phyloP scores from a whole-genome alignment of 1,284 basidiomycete species.

The Trichosporon coremiiforme region DNA sequence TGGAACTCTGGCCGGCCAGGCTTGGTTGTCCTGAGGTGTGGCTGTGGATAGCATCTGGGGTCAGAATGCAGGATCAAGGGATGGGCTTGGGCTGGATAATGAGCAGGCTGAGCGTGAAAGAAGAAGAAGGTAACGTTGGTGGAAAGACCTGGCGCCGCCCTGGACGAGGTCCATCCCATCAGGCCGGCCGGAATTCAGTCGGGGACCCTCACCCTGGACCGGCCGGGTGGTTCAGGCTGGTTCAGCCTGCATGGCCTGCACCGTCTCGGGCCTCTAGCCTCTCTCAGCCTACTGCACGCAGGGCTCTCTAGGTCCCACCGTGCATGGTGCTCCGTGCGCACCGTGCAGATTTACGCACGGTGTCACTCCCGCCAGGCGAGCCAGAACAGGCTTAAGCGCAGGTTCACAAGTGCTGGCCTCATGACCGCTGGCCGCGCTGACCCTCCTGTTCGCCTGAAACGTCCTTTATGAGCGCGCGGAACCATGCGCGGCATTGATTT shows the following conservation, averaged over 20 bases:
- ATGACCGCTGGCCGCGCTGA: background rate
- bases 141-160: too few species aligned
- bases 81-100: background rate
- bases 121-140: background rate
- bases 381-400: constrained; percentile 1
- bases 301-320: constrained; percentile 2
- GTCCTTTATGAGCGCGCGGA: background rate
- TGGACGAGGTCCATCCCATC: background rate
- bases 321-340: constrained; percentile 10
- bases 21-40: background rate
- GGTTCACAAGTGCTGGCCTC: background rate
- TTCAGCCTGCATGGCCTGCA: background rate
- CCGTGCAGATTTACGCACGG: background rate
- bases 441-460: background rate
- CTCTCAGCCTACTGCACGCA: background rate
- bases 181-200: constrained; percentile 11
- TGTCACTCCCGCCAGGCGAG: background rate
- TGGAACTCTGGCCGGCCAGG: background rate
- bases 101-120: constrained; percentile 3
- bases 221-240: constrained; percentile 2
- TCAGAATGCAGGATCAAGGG: background rate
- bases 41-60: constrained; percentile 2
- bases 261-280: background rate
- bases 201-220: constrained; percentile 7
- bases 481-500: background rate